Evolutionary conservation across 352 stramenopile species (phyloP), one percentile per base, ranked within the genome.

Genomic region (Pseudoperonospora humuli): DNA sequence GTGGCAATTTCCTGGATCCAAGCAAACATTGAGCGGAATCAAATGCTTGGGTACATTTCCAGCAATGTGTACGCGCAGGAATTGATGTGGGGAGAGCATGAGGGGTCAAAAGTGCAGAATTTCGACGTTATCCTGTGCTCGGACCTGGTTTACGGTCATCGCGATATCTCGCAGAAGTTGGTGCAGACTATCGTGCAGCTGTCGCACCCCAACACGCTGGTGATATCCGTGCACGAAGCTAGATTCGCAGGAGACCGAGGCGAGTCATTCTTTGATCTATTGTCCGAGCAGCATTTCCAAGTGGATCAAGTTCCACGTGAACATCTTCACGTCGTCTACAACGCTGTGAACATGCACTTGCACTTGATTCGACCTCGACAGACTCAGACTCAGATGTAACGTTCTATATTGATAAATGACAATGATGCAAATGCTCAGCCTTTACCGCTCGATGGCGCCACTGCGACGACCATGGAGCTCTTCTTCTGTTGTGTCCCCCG

Each of bases 81-180:
- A 26, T 49, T 80, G n/a, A 67, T 75, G 58, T 80, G 68, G 68
- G 68, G 68, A 3, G 48, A 67, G 17, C 18, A 59, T 3, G 38
- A 64, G 2, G 23, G 39, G 9, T 17, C 49, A 8, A 25, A 50
- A 21, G 11, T 38, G 7, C 38, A 41, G 10, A 42, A 46, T 11
- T 78, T 81, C 44, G 69, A 81, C 39, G 52, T 78, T 9, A 70
- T 81, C 14, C 41, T 81, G 23, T 81, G 69, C 36, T 81, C 69
- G 19, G 69, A 81, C 34, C 44, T 81, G 42, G 59, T 81, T 11
- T 81, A 81, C 43, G 69, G 66, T 21, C 59, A 81, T 41, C 58
- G 26, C 21, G 53, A 68, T 15, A 65, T 75, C 50, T 64, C 69
- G 28, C 38, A 54, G 6, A 61, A 65, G 41, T 41, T 81, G 26